Evolutionary conservation across 768 basidiomycete genomes (phyloP).

Genomic region (Chalciporus sphaerocephalus): DNA sequence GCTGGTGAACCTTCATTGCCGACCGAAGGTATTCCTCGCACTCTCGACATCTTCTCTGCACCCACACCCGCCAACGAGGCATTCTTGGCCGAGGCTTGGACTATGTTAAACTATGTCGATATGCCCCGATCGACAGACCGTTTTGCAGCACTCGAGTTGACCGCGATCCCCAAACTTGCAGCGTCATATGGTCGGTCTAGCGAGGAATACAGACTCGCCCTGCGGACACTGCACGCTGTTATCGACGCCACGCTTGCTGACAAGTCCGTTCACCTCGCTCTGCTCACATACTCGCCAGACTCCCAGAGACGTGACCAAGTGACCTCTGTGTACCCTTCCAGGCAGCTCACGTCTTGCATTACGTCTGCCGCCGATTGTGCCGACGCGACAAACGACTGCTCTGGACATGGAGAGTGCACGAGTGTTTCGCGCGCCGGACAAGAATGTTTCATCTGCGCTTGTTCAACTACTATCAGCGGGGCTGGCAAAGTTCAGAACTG

Average conservation of each 20-base stretch:
- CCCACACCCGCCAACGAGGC: slow-evolving; percentile 37
- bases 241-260: slow-evolving; percentile 42
- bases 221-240: slow-evolving; percentile 43
- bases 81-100: slow-evolving; percentile 41
- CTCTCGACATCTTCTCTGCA: slow-evolving; percentile 40
- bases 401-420: slow-evolving; percentile 65
- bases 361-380: slow-evolving; percentile 48
- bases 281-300: slow-evolving; percentile 46
- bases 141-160: slow-evolving; percentile 64
- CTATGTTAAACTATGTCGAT: slow-evolving; percentile 52
- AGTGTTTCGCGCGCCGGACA: slow-evolving; percentile 55
- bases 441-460: slow-evolving; percentile 47
- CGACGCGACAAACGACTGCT: slow-evolving; percentile 62
- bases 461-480: slow-evolving; percentile 44
- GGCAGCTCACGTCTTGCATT: slow-evolving; percentile 61
- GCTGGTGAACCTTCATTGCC: slow-evolving; percentile 37
- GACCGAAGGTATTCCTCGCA: slow-evolving; percentile 27
- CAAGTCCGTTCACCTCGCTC: slow-evolving; percentile 41
- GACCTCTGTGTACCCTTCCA: slow-evolving; percentile 47
- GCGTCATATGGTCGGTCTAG: slow-evolving; percentile 45
- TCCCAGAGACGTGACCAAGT: slow-evolving; percentile 39
- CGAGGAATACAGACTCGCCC: slow-evolving; percentile 49
- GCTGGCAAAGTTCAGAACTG: slow-evolving; percentile 58
- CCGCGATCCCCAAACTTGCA: slow-evolving; percentile 47
- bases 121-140: slow-evolving; percentile 30